Conservation (phyloP, 163 green algal species). For the Picocystis sp. region DNA sequence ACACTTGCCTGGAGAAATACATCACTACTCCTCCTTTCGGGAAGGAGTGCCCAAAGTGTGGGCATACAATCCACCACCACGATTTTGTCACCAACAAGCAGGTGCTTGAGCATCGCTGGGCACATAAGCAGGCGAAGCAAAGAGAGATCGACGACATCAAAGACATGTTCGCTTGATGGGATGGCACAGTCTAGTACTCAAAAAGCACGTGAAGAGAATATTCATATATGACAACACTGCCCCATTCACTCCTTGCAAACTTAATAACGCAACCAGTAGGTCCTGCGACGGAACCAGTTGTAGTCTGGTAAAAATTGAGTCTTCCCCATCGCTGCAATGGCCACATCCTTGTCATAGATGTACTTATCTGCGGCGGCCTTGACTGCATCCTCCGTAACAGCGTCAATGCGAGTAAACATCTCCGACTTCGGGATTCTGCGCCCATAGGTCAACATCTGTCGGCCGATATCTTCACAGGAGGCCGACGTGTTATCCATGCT, state of each 20-base stretch:
- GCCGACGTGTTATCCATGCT: conserved; percentile 44
- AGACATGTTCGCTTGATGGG: conserved; percentile 3
- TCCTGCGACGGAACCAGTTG: conserved; percentile 80
- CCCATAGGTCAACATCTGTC: conserved; percentile 84
- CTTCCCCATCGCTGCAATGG: conserved; percentile 73
- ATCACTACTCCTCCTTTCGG: conserved; percentile 5
- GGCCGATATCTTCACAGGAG: conserved; percentile 66
- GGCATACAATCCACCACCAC: conserved; percentile 2
- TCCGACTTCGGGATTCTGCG: conserved; percentile 86
- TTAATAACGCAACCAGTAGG: conserved; percentile 90
- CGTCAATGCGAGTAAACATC: conserved; percentile 95
- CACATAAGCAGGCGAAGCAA: conserved; percentile 5
- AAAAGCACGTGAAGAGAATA: too few relatives aligned
- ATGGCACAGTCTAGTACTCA: not conserved
- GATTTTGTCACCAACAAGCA: conserved; percentile 1
- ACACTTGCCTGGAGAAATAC: conserved; percentile 1
- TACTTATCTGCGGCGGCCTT: conserved; percentile 78
- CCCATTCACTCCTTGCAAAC: too few relatives aligned
- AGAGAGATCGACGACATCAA: conserved; percentile 7
- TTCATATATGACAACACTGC: too few relatives aligned
- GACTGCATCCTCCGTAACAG: conserved; percentile 69
- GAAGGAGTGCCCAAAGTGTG: conserved; percentile 1
- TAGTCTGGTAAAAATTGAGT: conserved; percentile 86
- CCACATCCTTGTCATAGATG: conserved; percentile 87
- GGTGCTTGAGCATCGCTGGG: conserved; percentile 3